phyloP scores from a whole-genome alignment of 305 asterid genomes.

The Fraxinus angustifolia region DNA sequence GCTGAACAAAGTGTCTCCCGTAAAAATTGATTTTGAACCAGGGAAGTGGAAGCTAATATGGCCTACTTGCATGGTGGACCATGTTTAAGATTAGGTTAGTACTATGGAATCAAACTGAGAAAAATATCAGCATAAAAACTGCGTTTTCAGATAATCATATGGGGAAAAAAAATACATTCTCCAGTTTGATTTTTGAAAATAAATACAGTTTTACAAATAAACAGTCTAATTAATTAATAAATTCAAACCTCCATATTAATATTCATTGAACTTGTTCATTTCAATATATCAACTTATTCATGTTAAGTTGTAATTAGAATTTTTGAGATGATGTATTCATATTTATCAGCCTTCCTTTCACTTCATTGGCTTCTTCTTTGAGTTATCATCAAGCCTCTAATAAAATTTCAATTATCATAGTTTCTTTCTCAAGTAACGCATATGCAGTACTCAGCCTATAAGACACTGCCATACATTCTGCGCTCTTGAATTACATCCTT shows the following conservation, averaged over 20 bases:
- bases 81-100: neutral
- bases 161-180: neutral
- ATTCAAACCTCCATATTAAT: neutral
- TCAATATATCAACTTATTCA: neutral
- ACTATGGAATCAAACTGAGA: neutral
- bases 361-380: neutral
- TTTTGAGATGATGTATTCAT: neutral
- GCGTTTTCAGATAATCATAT: neutral
- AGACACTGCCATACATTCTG: neutral
- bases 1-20: slow-evolving; percentile 92
- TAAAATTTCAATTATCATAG: neutral
- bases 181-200: neutral
- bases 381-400: neutral
- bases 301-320: neutral
- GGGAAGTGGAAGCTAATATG: slow-evolving; percentile 89
- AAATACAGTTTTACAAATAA: neutral
- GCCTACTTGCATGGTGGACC: slow-evolving; percentile 38
- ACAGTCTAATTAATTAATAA: neutral
- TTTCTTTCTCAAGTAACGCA: neutral
- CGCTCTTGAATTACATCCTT: neutral
- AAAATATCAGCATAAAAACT: neutral
- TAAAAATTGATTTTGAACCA: slow-evolving; percentile 73
- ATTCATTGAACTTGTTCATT: neutral
- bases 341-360: neutral
- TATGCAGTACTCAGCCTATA: neutral